phyloP scores from a whole-genome alignment of 352 stramenopile species.

The Phytophthora crassamura region DNA sequence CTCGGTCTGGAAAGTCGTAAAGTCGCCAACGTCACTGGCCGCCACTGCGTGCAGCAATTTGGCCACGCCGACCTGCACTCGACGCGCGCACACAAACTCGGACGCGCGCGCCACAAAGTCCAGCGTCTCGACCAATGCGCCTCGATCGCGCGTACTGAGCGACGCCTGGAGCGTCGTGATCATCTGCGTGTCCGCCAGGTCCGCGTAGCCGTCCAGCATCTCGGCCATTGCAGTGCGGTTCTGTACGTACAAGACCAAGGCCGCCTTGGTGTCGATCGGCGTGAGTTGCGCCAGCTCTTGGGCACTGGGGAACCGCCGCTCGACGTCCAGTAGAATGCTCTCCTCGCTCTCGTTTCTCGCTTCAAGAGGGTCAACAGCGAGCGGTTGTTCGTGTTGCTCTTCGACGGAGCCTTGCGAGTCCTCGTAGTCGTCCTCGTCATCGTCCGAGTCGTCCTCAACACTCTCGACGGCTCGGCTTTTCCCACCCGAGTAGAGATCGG shows the following conservation, averaged over 20 bases:
- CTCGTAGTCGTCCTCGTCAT: conserved; percentile 26
- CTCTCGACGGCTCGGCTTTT: neutral
- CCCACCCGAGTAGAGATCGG: conserved; percentile 40
- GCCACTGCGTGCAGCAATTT: conserved; percentile 62
- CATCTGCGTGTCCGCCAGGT: conserved; percentile 65
- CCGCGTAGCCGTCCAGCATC: conserved; percentile 75
- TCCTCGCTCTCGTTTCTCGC: conserved; percentile 36
- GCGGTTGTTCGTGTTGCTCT: conserved; percentile 2
- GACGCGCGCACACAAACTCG: conserved; percentile 74
- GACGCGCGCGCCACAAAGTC: conserved; percentile 71
- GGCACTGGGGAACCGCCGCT: conserved; percentile 54
- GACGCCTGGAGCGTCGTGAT: conserved; percentile 48
- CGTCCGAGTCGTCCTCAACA: conserved; percentile 8
- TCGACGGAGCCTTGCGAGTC: conserved; percentile 13
- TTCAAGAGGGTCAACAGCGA: conserved; percentile 36
- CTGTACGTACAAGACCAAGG: conserved; percentile 62
- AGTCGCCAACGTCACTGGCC: conserved; percentile 42
- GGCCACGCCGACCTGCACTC: conserved; percentile 71
- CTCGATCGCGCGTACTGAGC: conserved; percentile 48
- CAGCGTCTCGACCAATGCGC: conserved; percentile 62
- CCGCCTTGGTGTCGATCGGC: conserved; percentile 65
- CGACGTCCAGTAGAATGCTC: conserved; percentile 15
- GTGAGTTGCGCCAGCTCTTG: conserved; percentile 64
- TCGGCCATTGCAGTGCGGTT: conserved; percentile 65
- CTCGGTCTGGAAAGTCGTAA: conserved; percentile 28